Base-by-base conservation (phyloP, 495 filamentous ascomycete species). In the Aspergillus ellipticus region DNA sequence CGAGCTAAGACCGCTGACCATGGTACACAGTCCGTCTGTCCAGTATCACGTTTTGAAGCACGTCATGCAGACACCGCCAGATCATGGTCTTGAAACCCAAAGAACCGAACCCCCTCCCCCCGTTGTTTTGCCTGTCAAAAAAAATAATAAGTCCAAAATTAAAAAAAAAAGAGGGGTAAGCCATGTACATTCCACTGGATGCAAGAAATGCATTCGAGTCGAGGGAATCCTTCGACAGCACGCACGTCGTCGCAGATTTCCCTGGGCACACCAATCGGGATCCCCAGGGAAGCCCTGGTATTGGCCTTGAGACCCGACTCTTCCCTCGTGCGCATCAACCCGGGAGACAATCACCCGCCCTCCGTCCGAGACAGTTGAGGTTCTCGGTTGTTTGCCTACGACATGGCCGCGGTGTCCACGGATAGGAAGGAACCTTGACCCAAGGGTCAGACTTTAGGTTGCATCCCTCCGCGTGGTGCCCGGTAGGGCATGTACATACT, bases 61-160 rank as follows among this genome's bases (percentile, higher is more conserved):
- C 46, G 37, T 45, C 51, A 35, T 39, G 56, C 42, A 42, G 56
- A 56, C 67, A 71, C 69, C 67, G 69, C 71, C 64, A 67, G 60
- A 68, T 64, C 49, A 57, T 55, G 29, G 35, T 8, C 35, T 41
- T 42, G 35, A 49, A 41, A 48, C 20, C 49, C 39, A 15, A 19
- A 49, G 29, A 31, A n/a, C n/a, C 51, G 10, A 41, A 19, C 29
- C 28, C 47, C 21, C 48, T n/a, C n/a, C n/a, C n/a, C n/a, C n/a
- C n/a, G n/a, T n/a, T n/a, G 7, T 43, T 42, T 46, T 42, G 13
- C 13, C n/a, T 15, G 35, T 35, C 16, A 15, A 49, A 31, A 29
- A 31, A 24, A 45, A 45, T 31, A 45, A 49, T 35, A 47, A 47
- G 10, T 20, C 17, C 20, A 5, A 6, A 6, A 28, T 28, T 28